Conservation (phyloP, 2,329 filamentous ascomycete species). For the Aspergillus floridensis region DNA sequence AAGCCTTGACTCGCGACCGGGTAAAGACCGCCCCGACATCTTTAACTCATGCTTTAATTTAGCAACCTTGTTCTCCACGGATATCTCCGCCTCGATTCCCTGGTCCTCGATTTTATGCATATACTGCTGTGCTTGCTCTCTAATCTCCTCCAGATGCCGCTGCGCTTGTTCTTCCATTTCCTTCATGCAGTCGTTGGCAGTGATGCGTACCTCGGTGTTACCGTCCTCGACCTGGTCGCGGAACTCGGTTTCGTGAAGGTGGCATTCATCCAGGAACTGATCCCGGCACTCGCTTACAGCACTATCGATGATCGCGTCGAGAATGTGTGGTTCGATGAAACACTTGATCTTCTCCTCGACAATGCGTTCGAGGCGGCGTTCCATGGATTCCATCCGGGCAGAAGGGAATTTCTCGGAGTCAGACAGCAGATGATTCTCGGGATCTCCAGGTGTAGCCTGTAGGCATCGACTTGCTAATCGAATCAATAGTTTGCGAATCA, state of each 20-base stretch:
- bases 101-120: slow-evolving; percentile 14
- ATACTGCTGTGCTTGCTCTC: slow-evolving; percentile 16
- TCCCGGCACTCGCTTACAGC: slow-evolving; percentile 17
- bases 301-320: slow-evolving; percentile 13
- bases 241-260: slow-evolving; percentile 16
- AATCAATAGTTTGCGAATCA: slow-evolving; percentile 17
- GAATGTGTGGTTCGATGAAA: slow-evolving; percentile 9
- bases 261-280: slow-evolving; percentile 16
- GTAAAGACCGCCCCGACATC: slow-evolving; percentile 12
- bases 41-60: slow-evolving; percentile 13
- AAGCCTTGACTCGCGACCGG: slow-evolving; percentile 12
- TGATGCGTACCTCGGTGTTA: slow-evolving; percentile 16
- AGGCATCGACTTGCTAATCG: slow-evolving; percentile 16
- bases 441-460: slow-evolving; percentile 13
- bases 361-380: slow-evolving; percentile 13
- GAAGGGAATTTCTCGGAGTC: slow-evolving; percentile 5
- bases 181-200: slow-evolving; percentile 16
- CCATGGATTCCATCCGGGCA: slow-evolving; percentile 11
- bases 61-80: slow-evolving; percentile 2
- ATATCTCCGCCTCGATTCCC: slow-evolving; percentile 13
- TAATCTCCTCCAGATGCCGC: slow-evolving; percentile 12
- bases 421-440: slow-evolving; percentile 8
- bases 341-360: slow-evolving; percentile 11
- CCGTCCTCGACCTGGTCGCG: slow-evolving; percentile 17
- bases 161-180: slow-evolving; percentile 15